phyloP scores from a whole-genome alignment of 1,139 yeast genomes.

The Hyphopichia pseudoburtonii region DNA sequence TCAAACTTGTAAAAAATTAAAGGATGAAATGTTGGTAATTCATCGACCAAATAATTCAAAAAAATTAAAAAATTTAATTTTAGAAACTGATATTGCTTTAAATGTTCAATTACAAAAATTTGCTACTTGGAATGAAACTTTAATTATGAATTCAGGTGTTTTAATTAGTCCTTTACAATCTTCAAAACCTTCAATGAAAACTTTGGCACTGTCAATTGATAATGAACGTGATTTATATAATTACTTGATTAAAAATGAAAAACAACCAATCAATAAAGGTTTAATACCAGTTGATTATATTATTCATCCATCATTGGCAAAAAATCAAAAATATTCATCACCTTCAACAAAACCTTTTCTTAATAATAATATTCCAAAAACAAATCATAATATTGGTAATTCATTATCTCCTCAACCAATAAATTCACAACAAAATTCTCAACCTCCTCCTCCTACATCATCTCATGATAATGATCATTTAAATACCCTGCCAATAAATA shows the following conservation, averaged over 20 bases:
- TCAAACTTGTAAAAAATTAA: conserved; percentile 65
- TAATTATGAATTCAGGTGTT: conserved; percentile 81
- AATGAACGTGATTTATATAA: conserved; percentile 80
- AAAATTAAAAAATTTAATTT: conserved; percentile 70
- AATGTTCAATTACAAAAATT: conserved; percentile 85
- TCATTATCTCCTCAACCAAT: conserved; percentile 9
- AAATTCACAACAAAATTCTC: conserved; percentile 16
- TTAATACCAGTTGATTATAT: conserved; percentile 72
- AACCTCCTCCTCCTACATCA: too few species aligned
- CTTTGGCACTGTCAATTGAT: conserved; percentile 73
- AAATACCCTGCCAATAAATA: not conserved
- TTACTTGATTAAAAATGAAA: conserved; percentile 55
- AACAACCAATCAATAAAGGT: conserved; percentile 32
- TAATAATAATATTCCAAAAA: conserved; percentile 17
- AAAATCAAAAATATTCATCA: conserved; percentile 18
- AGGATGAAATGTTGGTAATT: conserved; percentile 68
- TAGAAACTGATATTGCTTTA: conserved; percentile 87
- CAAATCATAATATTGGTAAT: conserved; percentile 10
- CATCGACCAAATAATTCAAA: conserved; percentile 79
- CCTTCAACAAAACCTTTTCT: conserved; percentile 39
- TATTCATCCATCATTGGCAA: conserved; percentile 69
- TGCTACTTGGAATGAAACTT: conserved; percentile 82
- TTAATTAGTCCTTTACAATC: conserved; percentile 67
- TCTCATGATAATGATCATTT: conserved; percentile 7
- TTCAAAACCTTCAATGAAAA: conserved; percentile 65